phyloP scores from a whole-genome alignment of 495 filamentous ascomycete species.

The Neurospora terricola region DNA sequence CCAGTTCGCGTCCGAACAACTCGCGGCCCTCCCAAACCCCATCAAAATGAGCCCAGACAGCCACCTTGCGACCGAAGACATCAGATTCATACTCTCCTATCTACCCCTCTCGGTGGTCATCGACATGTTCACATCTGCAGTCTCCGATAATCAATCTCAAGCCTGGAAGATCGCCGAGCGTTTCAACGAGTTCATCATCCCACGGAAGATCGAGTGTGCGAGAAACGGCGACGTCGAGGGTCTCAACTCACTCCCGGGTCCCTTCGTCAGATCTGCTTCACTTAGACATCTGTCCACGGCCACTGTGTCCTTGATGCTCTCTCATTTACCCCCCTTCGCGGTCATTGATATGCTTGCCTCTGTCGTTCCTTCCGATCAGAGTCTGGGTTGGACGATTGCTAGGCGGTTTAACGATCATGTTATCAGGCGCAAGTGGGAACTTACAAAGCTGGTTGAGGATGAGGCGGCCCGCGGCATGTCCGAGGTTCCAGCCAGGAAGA shows the following conservation, averaged over 20 bases:
- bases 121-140: not conserved
- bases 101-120: not conserved
- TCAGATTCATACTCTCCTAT: not conserved
- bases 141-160: not conserved
- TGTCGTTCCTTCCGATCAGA: not conserved
- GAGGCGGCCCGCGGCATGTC: not conserved
- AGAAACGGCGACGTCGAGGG: not conserved
- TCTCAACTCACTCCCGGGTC: not conserved
- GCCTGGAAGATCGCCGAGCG: not conserved
- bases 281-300: not conserved
- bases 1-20: not conserved
- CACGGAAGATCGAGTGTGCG: not conserved
- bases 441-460: not conserved
- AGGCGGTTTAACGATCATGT: not conserved
- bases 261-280: not conserved
- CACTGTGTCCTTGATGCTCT: not conserved
- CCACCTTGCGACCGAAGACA: not conserved
- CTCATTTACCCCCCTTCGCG: not conserved
- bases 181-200: not conserved
- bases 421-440: not conserved
- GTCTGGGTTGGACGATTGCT: not conserved
- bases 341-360: not conserved
- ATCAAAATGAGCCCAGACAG: not conserved
- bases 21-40: not conserved
- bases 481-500: not conserved